Evolutionary conservation across 2,329 filamentous ascomycete genomes (phyloP), one percentile per base, ranked within the genome.

Genomic region (Colletotrichum kahawae): DNA sequence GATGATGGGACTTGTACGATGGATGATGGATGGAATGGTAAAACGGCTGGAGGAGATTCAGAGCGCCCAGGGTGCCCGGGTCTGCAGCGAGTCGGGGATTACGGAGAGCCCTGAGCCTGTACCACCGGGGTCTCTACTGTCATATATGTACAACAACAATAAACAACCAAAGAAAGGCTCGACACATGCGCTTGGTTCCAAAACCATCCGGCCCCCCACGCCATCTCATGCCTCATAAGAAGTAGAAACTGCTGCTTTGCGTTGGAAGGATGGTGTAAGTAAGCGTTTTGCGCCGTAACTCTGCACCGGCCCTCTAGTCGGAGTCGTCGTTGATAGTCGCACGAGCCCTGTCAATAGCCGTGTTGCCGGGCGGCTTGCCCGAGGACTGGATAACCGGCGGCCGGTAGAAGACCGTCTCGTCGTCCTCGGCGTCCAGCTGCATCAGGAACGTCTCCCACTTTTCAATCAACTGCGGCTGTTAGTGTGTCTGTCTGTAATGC

Each of bases 371-470:
- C 57, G 86, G 83, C 83, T 90, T 90, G 79, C 87, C 85, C 66
- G 84, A 80, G 31, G 84, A 78, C 76, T 90, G 86, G 78, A 90
- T 87, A n/a, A 92, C 89, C 4, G 91, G 91, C 6, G 91, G 91
- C 71, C 90, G 88, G 83, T 93, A 93, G 80, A 93, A 93, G 13
- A 89, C 90, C 5, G 90, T 88, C 76, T 93, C 95, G 78, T 98
- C 95, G 75, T 98, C 96, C 80, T 98, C 96, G 10, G 95, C 94
- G 82, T 99, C 97, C 57, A 99, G 89, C 83, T 98, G 97, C 90
- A 98, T 93, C 67, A 99, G 89, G 87, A 98, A 99, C 0, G 97
- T 98, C 86, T 99, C 97, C 97, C 97, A 99, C 77, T 98, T 93
- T 85, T 99, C 97, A 81, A 93, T 92, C 77, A 92, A 84, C 89